phyloP scores from a whole-genome alignment of 78 protist genomes.

The Guillardia theta region DNA sequence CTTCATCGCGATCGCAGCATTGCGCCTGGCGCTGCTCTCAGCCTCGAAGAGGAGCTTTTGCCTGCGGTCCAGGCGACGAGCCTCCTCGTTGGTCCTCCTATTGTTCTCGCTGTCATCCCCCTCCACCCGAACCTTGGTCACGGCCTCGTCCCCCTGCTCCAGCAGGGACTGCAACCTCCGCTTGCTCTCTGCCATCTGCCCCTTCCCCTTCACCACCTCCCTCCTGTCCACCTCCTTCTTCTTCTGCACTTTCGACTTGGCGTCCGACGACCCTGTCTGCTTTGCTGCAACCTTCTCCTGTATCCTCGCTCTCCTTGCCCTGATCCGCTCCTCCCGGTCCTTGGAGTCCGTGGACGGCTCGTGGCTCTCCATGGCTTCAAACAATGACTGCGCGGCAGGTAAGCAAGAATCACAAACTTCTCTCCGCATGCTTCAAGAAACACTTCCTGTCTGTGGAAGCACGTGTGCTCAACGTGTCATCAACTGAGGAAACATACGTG shows the following conservation, averaged over 20 bases:
- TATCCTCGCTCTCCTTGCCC: background rate
- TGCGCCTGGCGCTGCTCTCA: conserved; percentile 23
- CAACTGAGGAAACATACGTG: background rate
- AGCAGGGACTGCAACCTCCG: background rate
- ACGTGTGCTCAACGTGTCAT: background rate
- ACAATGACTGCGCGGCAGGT: background rate
- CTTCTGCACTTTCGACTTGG: background rate
- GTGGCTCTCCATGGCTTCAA: background rate
- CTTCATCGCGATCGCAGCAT: conserved; percentile 46
- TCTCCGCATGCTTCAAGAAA: background rate
- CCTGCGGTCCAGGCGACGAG: background rate
- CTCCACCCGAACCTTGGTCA: background rate
- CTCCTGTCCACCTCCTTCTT: background rate
- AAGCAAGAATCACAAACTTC: no score
- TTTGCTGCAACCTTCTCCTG: background rate
- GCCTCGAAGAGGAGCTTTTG: conserved; percentile 52
- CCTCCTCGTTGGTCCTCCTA: conserved; percentile 39
- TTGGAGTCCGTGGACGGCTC: background rate
- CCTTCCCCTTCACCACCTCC: background rate
- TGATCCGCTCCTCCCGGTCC: background rate
- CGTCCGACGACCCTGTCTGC: background rate
- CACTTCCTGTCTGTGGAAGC: no score
- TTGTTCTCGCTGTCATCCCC: conserved; percentile 44
- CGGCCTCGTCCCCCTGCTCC: background rate
- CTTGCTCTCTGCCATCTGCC: background rate